Percentiles rank a stretch among this genome's conserved stretches.
phyloP scores from a whole-genome alignment of 345 rosid species.

The Salix suchowensis region DNA sequence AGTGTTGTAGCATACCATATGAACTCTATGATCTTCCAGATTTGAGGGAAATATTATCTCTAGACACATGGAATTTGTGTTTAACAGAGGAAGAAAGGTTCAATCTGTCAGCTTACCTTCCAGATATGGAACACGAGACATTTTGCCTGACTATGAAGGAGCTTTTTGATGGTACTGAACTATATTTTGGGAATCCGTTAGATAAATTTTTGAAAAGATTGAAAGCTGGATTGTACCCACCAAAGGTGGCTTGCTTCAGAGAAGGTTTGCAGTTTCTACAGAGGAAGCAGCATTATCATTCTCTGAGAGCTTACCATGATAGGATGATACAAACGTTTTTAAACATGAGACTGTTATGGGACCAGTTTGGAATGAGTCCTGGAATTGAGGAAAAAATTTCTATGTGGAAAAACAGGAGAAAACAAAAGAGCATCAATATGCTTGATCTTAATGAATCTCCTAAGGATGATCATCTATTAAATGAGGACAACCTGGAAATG shows the following conservation, averaged over 20 bases:
- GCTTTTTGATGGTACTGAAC: conserved; percentile 47
- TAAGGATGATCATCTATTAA: conserved; percentile 26
- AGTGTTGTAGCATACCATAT: conserved; percentile 52
- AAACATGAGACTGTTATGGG: conserved; percentile 47
- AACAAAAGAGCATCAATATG: conserved; percentile 28
- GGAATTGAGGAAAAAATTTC: conserved; percentile 35
- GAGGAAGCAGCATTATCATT: conserved; percentile 42
- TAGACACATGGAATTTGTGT: conserved; percentile 61
- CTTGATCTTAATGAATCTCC: conserved; percentile 61
- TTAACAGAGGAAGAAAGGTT: conserved; percentile 63
- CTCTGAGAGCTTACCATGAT: conserved; percentile 48
- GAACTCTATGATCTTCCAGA: conserved; percentile 62
- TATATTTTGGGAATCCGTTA: conserved; percentile 59
- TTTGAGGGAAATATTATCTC: conserved; percentile 49
- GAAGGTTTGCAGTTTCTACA: conserved; percentile 39
- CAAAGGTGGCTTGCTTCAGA: conserved; percentile 40
- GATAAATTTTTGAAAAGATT: conserved; percentile 48
- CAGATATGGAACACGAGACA: conserved; percentile 60
- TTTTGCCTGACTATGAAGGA: conserved; percentile 50
- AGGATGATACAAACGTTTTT: conserved; percentile 37
- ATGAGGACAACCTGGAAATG: conserved; percentile 26
- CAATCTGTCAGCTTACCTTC: conserved; percentile 49
- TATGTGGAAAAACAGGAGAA: conserved; percentile 44
- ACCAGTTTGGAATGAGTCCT: conserved; percentile 26
- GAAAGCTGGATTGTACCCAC: conserved; percentile 58